phyloP scores from a whole-genome alignment of 2,329 filamentous ascomycete species.

The Aspergillus floridensis region DNA sequence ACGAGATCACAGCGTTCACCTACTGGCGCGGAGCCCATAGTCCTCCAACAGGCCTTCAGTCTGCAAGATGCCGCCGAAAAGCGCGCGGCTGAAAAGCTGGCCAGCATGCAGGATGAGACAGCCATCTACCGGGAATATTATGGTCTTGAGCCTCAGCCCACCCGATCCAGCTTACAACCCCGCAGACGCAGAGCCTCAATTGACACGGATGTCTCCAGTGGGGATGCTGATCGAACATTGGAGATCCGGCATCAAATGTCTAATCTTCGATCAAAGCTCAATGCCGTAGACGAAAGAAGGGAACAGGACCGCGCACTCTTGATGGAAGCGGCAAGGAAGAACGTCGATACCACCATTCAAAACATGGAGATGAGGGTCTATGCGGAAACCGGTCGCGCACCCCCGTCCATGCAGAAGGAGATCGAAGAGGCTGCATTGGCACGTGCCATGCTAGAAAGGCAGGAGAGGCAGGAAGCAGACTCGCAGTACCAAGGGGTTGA shows the following conservation, averaged over 20 bases:
- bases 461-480: slow-evolving; percentile 63
- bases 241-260: slow-evolving; percentile 78
- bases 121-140: slow-evolving; percentile 75
- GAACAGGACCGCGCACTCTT: slow-evolving; percentile 71
- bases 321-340: slow-evolving; percentile 75
- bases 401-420: slow-evolving; percentile 65
- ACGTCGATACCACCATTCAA: slow-evolving; percentile 75
- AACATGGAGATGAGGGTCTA: slow-evolving; percentile 80
- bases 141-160: slow-evolving; percentile 53
- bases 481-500: slow-evolving; percentile 56
- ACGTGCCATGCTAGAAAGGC: slow-evolving; percentile 54
- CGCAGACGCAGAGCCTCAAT: slow-evolving; percentile 65
- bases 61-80: slow-evolving; percentile 86
- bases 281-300: slow-evolving; percentile 43
- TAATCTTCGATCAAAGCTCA: slow-evolving; percentile 66
- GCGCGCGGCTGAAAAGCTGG: slow-evolving; percentile 76
- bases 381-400: slow-evolving; percentile 70
- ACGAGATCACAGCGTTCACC: slow-evolving; percentile 32
- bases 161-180: slow-evolving; percentile 52
- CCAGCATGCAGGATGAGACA: slow-evolving; percentile 72
- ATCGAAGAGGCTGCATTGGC: slow-evolving; percentile 75
- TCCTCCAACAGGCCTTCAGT: slow-evolving; percentile 35
- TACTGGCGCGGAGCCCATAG: slow-evolving; percentile 23
- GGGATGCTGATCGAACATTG: slow-evolving; percentile 67
- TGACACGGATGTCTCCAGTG: slow-evolving; percentile 57